A percentile compares a stretch with the other conserved stretches of the same genome.
These are phyloP conservation scores for Camellia oleifera DNA, from an alignment of 179 eudicot species.

Conservation along the genomic window DNA sequence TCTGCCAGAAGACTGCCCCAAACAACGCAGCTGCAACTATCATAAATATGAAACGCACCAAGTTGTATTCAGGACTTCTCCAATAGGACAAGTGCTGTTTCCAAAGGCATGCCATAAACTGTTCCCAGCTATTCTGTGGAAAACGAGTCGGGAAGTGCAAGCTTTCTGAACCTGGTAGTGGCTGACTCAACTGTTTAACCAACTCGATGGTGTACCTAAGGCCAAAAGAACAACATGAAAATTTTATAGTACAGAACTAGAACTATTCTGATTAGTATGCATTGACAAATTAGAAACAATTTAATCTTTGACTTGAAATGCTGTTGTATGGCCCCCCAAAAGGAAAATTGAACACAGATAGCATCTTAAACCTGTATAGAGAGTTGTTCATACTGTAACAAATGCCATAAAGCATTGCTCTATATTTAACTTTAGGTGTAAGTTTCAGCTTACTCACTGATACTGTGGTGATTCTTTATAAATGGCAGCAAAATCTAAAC, in stretches of 20 bases:
- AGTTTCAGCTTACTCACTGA: slow-evolving; percentile 8
- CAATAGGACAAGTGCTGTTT: slow-evolving; percentile 28
- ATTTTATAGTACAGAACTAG: background rate
- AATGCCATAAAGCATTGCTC: background rate
- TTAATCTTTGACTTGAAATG: background rate
- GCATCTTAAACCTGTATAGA: background rate
- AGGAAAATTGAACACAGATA: background rate
- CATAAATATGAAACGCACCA: slow-evolving; percentile 12
- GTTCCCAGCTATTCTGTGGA: slow-evolving; percentile 17
- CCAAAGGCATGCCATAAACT: slow-evolving; percentile 25
- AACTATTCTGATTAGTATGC: background rate
- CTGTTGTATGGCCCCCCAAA: background rate
- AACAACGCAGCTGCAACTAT: slow-evolving; percentile 2
- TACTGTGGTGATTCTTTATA: slow-evolving; percentile 15
- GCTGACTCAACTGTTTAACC: slow-evolving; percentile 12
- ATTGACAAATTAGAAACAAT: slow-evolving; percentile 7
- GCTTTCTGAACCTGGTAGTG: slow-evolving; percentile 7
- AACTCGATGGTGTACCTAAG: slow-evolving; percentile 16
- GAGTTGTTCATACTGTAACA: background rate
- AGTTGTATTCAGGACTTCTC: slow-evolving; percentile 26
- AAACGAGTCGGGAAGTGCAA: slow-evolving; percentile 22
- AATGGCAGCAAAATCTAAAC: slow-evolving; percentile 19
- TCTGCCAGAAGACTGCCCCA: slow-evolving; percentile 23
- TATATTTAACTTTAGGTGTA: background rate
- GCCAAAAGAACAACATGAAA: background rate